Evolutionary conservation across 78 protist genomes (phyloP).

Genomic region (Pigoraptor vietnamica): DNA sequence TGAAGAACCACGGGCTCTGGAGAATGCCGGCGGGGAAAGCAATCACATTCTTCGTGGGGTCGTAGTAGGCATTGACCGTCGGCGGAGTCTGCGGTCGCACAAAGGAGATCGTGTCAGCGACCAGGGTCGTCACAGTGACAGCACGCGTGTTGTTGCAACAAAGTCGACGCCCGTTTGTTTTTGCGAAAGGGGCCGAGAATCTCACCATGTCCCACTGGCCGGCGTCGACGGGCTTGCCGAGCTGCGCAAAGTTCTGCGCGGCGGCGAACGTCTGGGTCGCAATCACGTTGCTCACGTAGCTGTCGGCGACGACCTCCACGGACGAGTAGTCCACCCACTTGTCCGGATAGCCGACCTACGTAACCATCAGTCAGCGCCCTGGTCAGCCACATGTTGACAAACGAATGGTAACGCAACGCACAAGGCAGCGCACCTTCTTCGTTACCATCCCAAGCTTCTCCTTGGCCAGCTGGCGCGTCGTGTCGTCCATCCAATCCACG

Average conservation of each 20-base stretch:
- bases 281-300: neutral
- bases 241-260: neutral
- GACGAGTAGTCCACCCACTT: neutral
- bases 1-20: neutral
- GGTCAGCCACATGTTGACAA: too few species aligned
- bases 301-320: neutral
- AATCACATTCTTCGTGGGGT: neutral
- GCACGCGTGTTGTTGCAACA: too few species aligned
- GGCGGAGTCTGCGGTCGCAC: neutral
- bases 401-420: too few species aligned
- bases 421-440: neutral
- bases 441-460: neutral
- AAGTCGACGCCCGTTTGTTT: too few species aligned
- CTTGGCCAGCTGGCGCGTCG: neutral
- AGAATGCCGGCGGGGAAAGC: neutral
- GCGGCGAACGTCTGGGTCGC: neutral
- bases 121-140: too few species aligned
- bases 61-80: neutral
- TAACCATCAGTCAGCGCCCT: too few species aligned
- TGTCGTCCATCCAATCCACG: neutral
- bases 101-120: too few species aligned
- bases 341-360: neutral
- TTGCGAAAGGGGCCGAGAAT: too few species aligned
- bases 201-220: neutral
- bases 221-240: neutral